phyloP scores from a whole-genome alignment of 495 filamentous ascomycete species.

The Penicillium salamii region DNA sequence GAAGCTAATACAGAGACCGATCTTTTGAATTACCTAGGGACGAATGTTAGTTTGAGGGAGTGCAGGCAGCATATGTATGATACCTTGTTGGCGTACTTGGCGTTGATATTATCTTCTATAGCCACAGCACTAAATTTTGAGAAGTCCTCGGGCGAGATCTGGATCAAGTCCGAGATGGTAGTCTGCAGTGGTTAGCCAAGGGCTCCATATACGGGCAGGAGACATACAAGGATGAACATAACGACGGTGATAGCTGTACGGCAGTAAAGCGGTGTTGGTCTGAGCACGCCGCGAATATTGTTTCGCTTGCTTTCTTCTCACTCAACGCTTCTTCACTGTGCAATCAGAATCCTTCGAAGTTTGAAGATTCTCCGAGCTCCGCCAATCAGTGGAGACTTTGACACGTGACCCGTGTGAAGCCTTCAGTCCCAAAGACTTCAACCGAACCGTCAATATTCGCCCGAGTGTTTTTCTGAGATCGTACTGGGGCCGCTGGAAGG shows the following conservation, averaged over 20 bases:
- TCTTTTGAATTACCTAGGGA: slow-evolving; percentile 63
- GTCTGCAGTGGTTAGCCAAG: slow-evolving; percentile 40
- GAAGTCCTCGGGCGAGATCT: slow-evolving; percentile 85
- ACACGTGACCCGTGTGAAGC: not conserved
- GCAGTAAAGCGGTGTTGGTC: too few species aligned
- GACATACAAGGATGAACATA: slow-evolving; percentile 60
- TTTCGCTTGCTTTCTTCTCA: not conserved
- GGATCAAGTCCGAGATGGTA: slow-evolving; percentile 83
- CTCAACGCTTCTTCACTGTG: not conserved
- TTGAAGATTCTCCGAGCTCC: not conserved
- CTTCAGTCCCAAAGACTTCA: not conserved
- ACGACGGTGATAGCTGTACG: not conserved
- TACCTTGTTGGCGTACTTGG: slow-evolving; percentile 92
- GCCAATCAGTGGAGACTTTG: not conserved
- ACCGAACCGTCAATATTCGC: not conserved
- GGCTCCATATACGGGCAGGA: not conserved
- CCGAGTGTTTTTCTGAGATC: not conserved
- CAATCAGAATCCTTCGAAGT: slow-evolving; percentile 13
- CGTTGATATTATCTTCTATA: slow-evolving; percentile 91
- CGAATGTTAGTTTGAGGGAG: slow-evolving; percentile 3
- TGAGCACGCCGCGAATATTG: not conserved
- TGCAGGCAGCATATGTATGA: slow-evolving; percentile 7
- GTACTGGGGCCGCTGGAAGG: slow-evolving; percentile 22
- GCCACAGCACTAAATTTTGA: slow-evolving; percentile 70
- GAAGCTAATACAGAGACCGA: slow-evolving; percentile 88